Conservation (phyloP, 352 stramenopile species). For the Phytophthora rubi region DNA sequence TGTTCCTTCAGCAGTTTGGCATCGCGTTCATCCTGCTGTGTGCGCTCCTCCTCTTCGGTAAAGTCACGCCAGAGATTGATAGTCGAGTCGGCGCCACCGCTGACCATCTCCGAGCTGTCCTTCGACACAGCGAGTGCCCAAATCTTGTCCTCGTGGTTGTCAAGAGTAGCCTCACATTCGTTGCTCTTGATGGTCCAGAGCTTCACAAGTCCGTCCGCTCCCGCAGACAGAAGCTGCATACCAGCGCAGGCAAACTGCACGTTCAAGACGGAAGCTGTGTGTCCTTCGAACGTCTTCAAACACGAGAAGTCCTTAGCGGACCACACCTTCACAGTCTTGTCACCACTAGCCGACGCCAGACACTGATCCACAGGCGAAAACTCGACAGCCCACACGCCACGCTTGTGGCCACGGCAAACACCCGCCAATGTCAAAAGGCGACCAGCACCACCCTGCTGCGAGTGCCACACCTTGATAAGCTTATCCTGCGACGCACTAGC, state of each 20-base stretch:
- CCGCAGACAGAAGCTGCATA: conserved; percentile 95
- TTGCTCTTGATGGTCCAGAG: conserved; percentile 98
- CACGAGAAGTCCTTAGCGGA: conserved; percentile 95
- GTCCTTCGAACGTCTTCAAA: conserved; percentile 97
- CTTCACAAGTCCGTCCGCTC: conserved; percentile 97
- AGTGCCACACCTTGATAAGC: conserved; percentile 97
- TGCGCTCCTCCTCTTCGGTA: conserved; percentile 91
- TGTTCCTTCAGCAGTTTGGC: conserved; percentile 95
- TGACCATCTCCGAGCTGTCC: conserved; percentile 92
- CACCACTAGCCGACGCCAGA: conserved; percentile 94
- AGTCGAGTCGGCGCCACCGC: conserved; percentile 94
- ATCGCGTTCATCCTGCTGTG: conserved; percentile 83
- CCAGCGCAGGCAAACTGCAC: conserved; percentile 90
- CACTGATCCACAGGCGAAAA: conserved; percentile 97
- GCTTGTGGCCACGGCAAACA: conserved; percentile 96
- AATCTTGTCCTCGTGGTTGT: conserved; percentile 97
- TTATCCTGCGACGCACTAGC: conserved; percentile 98
- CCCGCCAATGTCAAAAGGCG: conserved; percentile 89
- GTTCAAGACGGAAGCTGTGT: conserved; percentile 90
- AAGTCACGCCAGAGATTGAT: conserved; percentile 96
- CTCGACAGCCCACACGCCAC: conserved; percentile 97
- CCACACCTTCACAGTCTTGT: conserved; percentile 98
- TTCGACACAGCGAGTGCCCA: conserved; percentile 95
- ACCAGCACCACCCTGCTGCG: conserved; percentile 54
- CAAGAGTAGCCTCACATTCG: conserved; percentile 97